Evolutionary conservation across 2,329 filamentous ascomycete species (phyloP).

Genomic region (Penicillium verrucosum): DNA sequence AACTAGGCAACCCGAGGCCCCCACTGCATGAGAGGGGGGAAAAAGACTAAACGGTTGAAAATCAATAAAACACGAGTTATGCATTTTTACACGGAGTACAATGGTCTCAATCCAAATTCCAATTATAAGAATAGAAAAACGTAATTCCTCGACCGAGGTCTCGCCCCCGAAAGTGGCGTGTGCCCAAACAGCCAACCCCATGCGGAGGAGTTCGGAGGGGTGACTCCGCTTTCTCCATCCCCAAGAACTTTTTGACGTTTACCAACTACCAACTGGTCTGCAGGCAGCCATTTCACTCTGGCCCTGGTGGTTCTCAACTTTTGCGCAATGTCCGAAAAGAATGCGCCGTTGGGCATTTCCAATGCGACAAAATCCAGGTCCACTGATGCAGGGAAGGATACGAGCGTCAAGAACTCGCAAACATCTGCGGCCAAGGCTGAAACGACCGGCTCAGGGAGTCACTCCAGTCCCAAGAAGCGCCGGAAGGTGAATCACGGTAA

Average conservation of each 20-base stretch:
- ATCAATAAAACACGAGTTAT: not conserved
- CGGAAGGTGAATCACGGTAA: constrained; percentile 88
- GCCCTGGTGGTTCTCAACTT: constrained; percentile 20
- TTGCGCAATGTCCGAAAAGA: constrained; percentile 32
- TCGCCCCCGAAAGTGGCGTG: constrained; percentile 1
- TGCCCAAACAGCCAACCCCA: constrained; percentile 8
- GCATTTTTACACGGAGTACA: not conserved
- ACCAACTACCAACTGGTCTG: constrained; percentile 20
- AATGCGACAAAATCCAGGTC: constrained; percentile 22
- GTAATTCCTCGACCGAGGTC: constrained; percentile 12
- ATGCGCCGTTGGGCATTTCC: constrained; percentile 23
- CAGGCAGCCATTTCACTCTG: constrained; percentile 24
- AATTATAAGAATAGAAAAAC: constrained; percentile 1
- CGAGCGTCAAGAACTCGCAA: constrained; percentile 30
- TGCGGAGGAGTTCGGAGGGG: constrained; percentile 27
- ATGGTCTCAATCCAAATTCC: not conserved
- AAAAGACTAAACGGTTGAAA: not conserved
- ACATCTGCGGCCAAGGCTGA: constrained; percentile 35
- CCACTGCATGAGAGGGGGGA: not conserved
- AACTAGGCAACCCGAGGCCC: not conserved
- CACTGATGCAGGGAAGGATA: constrained; percentile 27
- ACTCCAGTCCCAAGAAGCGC: constrained; percentile 70
- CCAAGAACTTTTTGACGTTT: constrained; percentile 17
- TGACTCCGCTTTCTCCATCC: constrained; percentile 24
- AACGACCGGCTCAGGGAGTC: constrained; percentile 31